These are phyloP conservation scores for Tritrichomonas foetus DNA, from an alignment of 208 protist genomes.

Conservation along the genomic window DNA sequence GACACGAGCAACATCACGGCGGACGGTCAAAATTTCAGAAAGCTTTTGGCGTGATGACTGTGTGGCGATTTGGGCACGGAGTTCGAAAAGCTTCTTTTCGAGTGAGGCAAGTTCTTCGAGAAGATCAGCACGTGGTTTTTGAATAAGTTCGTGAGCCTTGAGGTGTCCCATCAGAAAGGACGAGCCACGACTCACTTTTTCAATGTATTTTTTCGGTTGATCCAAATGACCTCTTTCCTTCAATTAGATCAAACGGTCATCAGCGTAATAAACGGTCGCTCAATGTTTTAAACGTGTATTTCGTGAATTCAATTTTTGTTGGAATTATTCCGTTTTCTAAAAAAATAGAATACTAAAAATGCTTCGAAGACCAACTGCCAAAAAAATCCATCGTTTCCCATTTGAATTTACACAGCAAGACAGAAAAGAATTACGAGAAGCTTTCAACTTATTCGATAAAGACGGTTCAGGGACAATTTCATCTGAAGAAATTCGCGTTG, in stretches of 20 bases:
- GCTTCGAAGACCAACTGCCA: too few relatives aligned
- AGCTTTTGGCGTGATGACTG: background rate
- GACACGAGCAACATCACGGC: too few relatives aligned
- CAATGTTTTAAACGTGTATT: too few relatives aligned
- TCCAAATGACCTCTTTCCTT: too few relatives aligned
- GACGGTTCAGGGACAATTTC: background rate
- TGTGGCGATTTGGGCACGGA: background rate
- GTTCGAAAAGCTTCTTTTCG: slow-evolving; percentile 37
- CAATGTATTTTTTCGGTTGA: too few relatives aligned
- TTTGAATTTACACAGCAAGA: background rate
- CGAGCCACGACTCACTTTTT: too few relatives aligned
- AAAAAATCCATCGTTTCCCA: too few relatives aligned
- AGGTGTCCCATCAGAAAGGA: slow-evolving; percentile 38
- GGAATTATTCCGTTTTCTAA: too few relatives aligned
- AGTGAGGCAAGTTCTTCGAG: slow-evolving; percentile 8
- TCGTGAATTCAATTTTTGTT: too few relatives aligned
- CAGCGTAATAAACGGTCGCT: too few relatives aligned
- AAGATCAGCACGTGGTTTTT: slow-evolving; percentile 10
- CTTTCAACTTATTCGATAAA: slow-evolving; percentile 36
- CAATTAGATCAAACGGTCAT: too few relatives aligned
- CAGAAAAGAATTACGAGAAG: background rate
- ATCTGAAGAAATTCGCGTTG: background rate
- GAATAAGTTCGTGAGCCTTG: slow-evolving; percentile 35
- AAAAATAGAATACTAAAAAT: too few relatives aligned
- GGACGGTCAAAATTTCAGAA: background rate